Conservation (phyloP, 192 early-diverging fungal species). For the Backusella liffmaniae region DNA sequence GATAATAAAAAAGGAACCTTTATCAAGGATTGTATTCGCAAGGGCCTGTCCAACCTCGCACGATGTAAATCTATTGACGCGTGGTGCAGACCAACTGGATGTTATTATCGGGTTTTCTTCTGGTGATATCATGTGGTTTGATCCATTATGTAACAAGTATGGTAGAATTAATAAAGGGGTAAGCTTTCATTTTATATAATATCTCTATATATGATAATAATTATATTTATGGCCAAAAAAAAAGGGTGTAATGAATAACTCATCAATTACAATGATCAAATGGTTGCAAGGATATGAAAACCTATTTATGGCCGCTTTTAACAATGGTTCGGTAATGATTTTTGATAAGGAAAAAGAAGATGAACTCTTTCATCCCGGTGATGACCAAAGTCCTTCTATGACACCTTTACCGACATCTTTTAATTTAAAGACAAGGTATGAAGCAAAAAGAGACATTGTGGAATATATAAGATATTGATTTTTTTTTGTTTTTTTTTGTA, state of each 20-base stretch:
- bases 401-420: not conserved
- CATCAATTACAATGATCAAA: conserved; percentile 75
- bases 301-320: conserved; percentile 82
- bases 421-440: not conserved
- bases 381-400: not conserved
- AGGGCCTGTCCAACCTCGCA: conserved; percentile 81
- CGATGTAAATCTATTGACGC: conserved; percentile 79
- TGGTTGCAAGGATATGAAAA: conserved; percentile 91
- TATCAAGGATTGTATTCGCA: conserved; percentile 77
- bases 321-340: conserved; percentile 84
- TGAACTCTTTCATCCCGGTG: conserved; percentile 42
- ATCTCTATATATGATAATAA: too few relatives aligned
- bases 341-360: conserved; percentile 94
- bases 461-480: not conserved
- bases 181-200: not conserved
- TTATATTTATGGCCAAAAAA: too few relatives aligned
- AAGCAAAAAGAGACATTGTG: too few relatives aligned
- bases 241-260: conserved; percentile 65
- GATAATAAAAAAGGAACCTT: conserved; percentile 57
- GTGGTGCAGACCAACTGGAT: conserved; percentile 77
- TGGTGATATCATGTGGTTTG: conserved; percentile 87
- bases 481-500: not conserved
- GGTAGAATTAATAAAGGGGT: conserved; percentile 83
- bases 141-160: conserved; percentile 88
- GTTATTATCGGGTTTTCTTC: conserved; percentile 80